Conservation (phyloP, 306 rosid species). For the Ammopiptanthus mongolicus region DNA sequence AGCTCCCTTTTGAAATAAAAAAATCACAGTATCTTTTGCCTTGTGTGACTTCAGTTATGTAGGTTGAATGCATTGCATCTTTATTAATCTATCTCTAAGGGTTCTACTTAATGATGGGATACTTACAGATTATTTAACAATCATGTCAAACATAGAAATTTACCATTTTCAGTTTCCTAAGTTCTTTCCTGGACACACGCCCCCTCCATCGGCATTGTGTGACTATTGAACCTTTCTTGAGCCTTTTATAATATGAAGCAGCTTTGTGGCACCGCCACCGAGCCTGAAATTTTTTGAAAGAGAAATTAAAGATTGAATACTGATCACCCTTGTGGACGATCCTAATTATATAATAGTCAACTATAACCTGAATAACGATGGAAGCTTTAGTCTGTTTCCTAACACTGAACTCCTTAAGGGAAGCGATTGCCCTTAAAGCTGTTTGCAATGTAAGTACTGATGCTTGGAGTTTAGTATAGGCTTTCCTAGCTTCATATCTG, state of each 20-base stretch:
- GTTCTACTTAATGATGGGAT: not conserved
- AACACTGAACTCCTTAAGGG: slow-evolving; percentile 62
- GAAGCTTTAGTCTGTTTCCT: slow-evolving; percentile 78
- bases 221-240: slow-evolving; percentile 68
- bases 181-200: slow-evolving; percentile 62
- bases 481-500: slow-evolving; percentile 53
- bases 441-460: slow-evolving; percentile 74
- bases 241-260: slow-evolving; percentile 61
- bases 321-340: not conserved
- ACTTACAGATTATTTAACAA: slow-evolving; percentile 7
- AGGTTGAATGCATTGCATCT: slow-evolving; percentile 7
- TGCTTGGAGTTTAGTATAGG: slow-evolving; percentile 50
- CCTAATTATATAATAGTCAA: slow-evolving; percentile 23
- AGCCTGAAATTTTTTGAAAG: slow-evolving; percentile 52
- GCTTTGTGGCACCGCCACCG: slow-evolving; percentile 82
- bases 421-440: slow-evolving; percentile 83
- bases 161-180: slow-evolving; percentile 93
- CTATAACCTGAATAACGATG: slow-evolving; percentile 63
- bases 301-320: slow-evolving; percentile 15
- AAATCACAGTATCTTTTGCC: not conserved
- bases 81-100: not conserved
- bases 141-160: slow-evolving; percentile 5
- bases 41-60: not conserved
- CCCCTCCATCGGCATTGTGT: slow-evolving; percentile 92
- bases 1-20: not conserved